Evolutionary conservation across 2,329 filamentous ascomycete species (phyloP), one percentile per base, ranked within the genome.

Genomic region (Keithomyces neogunnii): DNA sequence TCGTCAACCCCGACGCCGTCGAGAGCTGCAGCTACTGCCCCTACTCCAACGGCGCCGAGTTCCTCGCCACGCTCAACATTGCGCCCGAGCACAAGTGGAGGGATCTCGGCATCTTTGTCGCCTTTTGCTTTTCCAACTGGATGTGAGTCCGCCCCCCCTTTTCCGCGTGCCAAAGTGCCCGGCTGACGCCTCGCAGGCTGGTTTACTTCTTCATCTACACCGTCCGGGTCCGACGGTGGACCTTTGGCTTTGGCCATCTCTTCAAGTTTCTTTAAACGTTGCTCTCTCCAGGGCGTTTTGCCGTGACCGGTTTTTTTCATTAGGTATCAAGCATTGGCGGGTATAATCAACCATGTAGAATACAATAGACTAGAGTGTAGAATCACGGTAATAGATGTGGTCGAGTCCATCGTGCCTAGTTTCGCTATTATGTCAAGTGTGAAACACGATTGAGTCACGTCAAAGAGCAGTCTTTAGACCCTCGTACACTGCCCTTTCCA

Each of bases 121-220:
- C 79, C 1, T 90, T 89, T 63, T 81, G 80, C 49, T 69, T 86
- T 11, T 83, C 79, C 48, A 89, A 89, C 61, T 89, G 82, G 82
- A 69, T 76, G 40, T 53, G 36, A 50, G 51, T 51, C 6, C 19
- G 13, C 9, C 30, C 2, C 3, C 19, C 1, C n/a, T 2, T 39
- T 9, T 39, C 8, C 36, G 4, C 5, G n/a, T 11, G 13, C 36
- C 5, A 5, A 11, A 11, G 3, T n/a, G 36, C 4, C 36, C 7
- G 8, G 40, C 38, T 11, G 19, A 6, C 36, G 2, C 2, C 38
- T 36, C 19, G 19, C 19, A 53, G 51, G 44, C 56, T 89, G 50
- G 84, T 89, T 1, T 88, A 87, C 64, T 88, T 89, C 68, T 89
- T 90, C 62, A 82, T 89, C 51, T 90, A 85, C 67, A 85, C 81